A percentile compares a stretch with the other conserved stretches of the same genome.
phyloP scores from a whole-genome alignment of 2,329 filamentous ascomycete genomes.

The Biscogniauxia sp. region DNA sequence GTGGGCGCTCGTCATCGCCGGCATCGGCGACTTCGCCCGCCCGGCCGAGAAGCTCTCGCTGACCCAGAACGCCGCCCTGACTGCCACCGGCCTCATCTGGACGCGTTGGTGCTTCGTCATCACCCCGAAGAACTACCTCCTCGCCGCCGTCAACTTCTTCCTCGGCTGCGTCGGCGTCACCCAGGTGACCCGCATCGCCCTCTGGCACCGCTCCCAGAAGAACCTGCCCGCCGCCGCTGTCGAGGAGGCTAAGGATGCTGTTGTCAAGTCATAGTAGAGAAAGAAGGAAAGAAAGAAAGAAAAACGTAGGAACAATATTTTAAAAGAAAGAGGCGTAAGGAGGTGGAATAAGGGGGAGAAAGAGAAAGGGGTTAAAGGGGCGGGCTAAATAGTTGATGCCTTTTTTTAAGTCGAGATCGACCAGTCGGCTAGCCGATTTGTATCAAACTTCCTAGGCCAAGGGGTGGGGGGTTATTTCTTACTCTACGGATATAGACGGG shows the following conservation, averaged over 20 bases:
- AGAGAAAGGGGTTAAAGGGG: too few species aligned
- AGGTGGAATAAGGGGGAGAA: too few species aligned
- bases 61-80: constrained; percentile 87
- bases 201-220: constrained; percentile 63
- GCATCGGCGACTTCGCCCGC: constrained; percentile 85
- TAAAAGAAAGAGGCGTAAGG: too few species aligned
- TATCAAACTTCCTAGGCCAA: too few species aligned
- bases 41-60: constrained; percentile 90
- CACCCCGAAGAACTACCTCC: constrained; percentile 87
- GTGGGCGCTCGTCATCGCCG: constrained; percentile 92
- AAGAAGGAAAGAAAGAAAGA: constrained; percentile 8
- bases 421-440: too few species aligned
- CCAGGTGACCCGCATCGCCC: constrained; percentile 75
- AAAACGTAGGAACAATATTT: too few species aligned
- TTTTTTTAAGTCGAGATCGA: too few species aligned
- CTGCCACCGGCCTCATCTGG: constrained; percentile 92
- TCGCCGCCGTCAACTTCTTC: constrained; percentile 98
- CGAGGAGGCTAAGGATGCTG: constrained; percentile 25
- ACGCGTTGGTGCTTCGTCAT: constrained; percentile 99
- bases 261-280: constrained; percentile 10
- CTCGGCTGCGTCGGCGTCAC: constrained; percentile 82
- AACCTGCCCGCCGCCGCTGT: constrained; percentile 40
- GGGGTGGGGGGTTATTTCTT: too few species aligned
- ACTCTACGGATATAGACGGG: too few species aligned
- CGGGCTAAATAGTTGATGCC: too few species aligned